These are phyloP conservation scores for Daedaleopsis sinensis DNA, from an alignment of 768 basidiomycete genomes.

Conservation along the genomic window DNA sequence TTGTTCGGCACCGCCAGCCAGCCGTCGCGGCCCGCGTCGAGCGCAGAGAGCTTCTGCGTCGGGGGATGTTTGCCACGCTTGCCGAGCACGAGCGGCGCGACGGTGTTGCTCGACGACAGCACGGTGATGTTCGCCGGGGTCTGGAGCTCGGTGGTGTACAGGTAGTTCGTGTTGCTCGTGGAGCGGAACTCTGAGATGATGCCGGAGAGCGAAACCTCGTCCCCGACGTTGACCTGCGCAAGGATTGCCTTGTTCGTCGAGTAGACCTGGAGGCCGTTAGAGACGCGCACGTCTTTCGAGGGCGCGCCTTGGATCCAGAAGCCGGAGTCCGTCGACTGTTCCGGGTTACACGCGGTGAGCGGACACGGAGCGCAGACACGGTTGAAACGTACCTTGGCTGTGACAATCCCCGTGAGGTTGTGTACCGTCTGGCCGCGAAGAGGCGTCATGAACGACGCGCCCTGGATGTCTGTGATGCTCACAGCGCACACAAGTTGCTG, in stretches of 20 bases:
- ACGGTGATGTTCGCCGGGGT: constrained; percentile 51
- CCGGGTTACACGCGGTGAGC: too few species aligned
- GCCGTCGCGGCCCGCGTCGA: constrained; percentile 56
- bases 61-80: constrained; percentile 49
- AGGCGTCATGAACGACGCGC: constrained; percentile 32
- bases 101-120: constrained; percentile 48
- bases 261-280: constrained; percentile 54
- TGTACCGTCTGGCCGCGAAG: constrained; percentile 28
- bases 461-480: constrained; percentile 33
- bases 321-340: constrained; percentile 35
- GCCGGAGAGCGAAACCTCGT: constrained; percentile 49
- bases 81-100: constrained; percentile 54
- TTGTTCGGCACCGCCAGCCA: constrained; percentile 61
- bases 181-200: constrained; percentile 54
- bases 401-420: constrained; percentile 31
- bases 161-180: constrained; percentile 43
- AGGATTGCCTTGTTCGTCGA: constrained; percentile 43
- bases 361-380: too few species aligned
- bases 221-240: constrained; percentile 46
- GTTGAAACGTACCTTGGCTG: constrained; percentile 24
- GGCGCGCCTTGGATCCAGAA: constrained; percentile 50
- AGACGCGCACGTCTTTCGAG: constrained; percentile 46
- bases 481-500: constrained; percentile 9
- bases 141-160: constrained; percentile 50
- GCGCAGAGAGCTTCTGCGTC: constrained; percentile 48